Evolutionary conservation across 768 basidiomycete genomes (phyloP).

Genomic region (Asterophora lycoperdoides): DNA sequence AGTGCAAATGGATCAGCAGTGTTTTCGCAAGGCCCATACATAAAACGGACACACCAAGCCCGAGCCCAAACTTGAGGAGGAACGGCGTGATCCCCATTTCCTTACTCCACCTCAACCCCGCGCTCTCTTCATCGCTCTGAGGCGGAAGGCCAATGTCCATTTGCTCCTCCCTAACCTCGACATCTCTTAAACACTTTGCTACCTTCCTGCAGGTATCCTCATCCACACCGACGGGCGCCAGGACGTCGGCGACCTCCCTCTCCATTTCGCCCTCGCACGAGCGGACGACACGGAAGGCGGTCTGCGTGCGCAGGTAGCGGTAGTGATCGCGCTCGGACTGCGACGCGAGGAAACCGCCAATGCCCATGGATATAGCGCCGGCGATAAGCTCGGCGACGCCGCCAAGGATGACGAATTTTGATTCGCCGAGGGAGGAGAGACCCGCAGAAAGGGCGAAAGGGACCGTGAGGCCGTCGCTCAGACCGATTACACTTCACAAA

Average conservation of each 20-base stretch:
- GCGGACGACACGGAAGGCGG: slow-evolving; percentile 75
- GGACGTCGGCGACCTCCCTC: slow-evolving; percentile 84
- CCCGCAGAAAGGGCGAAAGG: slow-evolving; percentile 91
- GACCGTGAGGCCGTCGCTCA: slow-evolving; percentile 86
- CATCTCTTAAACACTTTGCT: slow-evolving; percentile 66
- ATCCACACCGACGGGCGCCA: slow-evolving; percentile 88
- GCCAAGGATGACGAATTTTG: slow-evolving; percentile 87
- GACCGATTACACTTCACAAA: slow-evolving; percentile 69
- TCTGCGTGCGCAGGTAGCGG: slow-evolving; percentile 72
- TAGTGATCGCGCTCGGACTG: slow-evolving; percentile 96
- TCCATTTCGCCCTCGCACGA: slow-evolving; percentile 96
- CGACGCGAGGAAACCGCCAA: slow-evolving; percentile 95
- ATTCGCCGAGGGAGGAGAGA: slow-evolving; percentile 83
- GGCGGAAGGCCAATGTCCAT: slow-evolving; percentile 14
- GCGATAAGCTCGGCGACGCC: slow-evolving; percentile 96
- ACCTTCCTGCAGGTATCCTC: slow-evolving; percentile 76
- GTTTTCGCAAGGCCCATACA: no score
- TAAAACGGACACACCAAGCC: slow-evolving; percentile 55
- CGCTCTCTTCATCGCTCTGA: slow-evolving; percentile 50
- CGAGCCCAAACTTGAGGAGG: slow-evolving; percentile 94
- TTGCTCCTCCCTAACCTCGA: slow-evolving; percentile 45
- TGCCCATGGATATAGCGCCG: slow-evolving; percentile 96
- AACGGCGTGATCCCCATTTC: slow-evolving; percentile 90
- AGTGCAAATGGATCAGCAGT: no score
- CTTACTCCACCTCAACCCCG: slow-evolving; percentile 59